Base-by-base conservation (phyloP, 805 yeast species). In the Candida taoyuanica region DNA sequence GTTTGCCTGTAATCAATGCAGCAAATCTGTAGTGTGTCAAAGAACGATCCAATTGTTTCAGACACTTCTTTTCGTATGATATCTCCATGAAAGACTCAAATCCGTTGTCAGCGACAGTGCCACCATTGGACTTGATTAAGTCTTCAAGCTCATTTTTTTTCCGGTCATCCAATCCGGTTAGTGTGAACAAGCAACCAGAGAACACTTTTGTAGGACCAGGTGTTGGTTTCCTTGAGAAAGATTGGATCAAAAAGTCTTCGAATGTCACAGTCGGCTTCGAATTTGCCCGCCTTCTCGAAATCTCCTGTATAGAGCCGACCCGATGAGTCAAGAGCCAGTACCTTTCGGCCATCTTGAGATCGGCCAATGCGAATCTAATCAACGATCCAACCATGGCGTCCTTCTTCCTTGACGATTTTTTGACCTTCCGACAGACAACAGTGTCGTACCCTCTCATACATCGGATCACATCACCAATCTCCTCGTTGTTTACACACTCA, bases 371-470 rank as follows among this genome's bases (percentile, higher is more conserved):
- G 12, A 55, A 38, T 6, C 35, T 36, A 13, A 48, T 38, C 9
- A 9, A 6, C 9, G 11, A 17, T 7, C 18, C 16, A 9, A 12
- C 30, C 8, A 7, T 15, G 17, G 13, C 18, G 16, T 28, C 14
- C 16, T n/a, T 43, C 27, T 33, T 39, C 17, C 42, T 27, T 41
- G 52, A 36, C 2, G 14, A 16, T 19, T 34, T 44, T 29, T 35
- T 40, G 17, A 56, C 45, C 33, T 53, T 60, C 42, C 51, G 62
- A 6, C 67, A 57, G 44, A 62, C 59, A 3, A 77, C 71, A 0
- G 67, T 61, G 50, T 78, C 78, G 49, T 64, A 81, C 0, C 88
- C 88, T 46, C 87, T 62, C 40, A 77, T 64, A 52, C 87, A 81
- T 34, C 66, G 57, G 6, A 80, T 67, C 1, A 46, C 46, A 14